Percentiles rank a stretch among this genome's conserved stretches.
Evolutionary conservation across 345 rosid species (phyloP).

Genomic region (Ceriops zippeliana): DNA sequence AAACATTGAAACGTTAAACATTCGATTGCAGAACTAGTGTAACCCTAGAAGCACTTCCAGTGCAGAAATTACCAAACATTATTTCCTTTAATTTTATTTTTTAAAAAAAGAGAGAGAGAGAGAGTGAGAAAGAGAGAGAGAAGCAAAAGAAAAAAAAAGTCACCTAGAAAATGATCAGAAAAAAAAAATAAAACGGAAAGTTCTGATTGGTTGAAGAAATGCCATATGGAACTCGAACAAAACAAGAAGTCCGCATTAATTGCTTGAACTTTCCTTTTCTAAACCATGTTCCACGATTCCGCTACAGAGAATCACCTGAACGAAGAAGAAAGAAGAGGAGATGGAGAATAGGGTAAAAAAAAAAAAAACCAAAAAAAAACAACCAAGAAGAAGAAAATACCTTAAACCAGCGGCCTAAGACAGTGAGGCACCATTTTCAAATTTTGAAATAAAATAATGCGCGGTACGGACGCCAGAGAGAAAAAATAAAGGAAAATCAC

Average conservation of each 20-base stretch:
- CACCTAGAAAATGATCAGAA: too few species aligned
- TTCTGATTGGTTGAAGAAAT: background rate
- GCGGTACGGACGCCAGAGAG: background rate
- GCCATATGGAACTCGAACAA: background rate
- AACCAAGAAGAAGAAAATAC: background rate
- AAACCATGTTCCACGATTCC: background rate
- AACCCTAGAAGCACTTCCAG: background rate
- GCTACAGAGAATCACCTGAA: conserved; percentile 19
- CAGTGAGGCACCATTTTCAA: background rate
- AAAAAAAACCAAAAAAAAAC: too few species aligned
- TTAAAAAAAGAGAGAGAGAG: background rate
- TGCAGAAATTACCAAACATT: background rate
- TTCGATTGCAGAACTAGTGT: background rate
- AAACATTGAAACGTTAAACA: background rate
- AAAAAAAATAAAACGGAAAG: background rate
- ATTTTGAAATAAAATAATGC: too few species aligned
- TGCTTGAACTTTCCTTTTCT: conserved; percentile 11
- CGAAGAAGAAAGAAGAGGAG: background rate
- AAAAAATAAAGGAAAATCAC: background rate
- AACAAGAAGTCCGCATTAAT: background rate
- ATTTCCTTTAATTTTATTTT: background rate
- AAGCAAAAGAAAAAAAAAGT: background rate
- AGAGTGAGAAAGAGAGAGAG: background rate
- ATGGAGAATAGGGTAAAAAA: background rate
- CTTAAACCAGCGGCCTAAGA: background rate